These are phyloP conservation scores for Penicillium sp. DNA, from an alignment of 2,329 filamentous ascomycete genomes.

Conservation along the genomic window DNA sequence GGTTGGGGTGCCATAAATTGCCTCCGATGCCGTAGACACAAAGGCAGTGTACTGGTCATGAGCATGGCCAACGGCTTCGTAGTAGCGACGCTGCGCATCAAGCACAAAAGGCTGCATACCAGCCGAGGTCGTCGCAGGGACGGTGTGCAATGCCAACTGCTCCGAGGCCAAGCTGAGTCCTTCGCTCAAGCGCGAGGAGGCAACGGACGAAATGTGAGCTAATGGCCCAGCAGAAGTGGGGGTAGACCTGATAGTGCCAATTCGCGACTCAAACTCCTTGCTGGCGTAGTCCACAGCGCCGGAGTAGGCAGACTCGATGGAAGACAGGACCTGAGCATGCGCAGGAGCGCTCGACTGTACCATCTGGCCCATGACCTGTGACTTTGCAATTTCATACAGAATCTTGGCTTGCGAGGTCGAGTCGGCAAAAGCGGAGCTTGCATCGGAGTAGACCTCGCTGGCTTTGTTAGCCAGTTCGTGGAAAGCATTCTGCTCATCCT, in stretches of 20 bases:
- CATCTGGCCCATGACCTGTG: constrained; percentile 69
- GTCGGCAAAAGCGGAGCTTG: constrained; percentile 48
- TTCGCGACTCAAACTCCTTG: constrained; percentile 17
- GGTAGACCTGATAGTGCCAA: constrained; percentile 51
- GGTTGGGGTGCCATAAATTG: constrained; percentile 66
- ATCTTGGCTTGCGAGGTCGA: constrained; percentile 68
- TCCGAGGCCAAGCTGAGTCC: constrained; percentile 71
- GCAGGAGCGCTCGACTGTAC: constrained; percentile 61
- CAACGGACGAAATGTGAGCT: constrained; percentile 65
- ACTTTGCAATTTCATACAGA: constrained; percentile 69
- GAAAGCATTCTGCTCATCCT: constrained; percentile 48
- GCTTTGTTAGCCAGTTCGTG: constrained; percentile 55
- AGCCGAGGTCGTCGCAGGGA: constrained; percentile 64
- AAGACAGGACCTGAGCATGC: constrained; percentile 42
- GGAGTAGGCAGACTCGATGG: constrained; percentile 28
- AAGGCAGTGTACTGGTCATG: constrained; percentile 80
- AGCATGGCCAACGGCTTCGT: constrained; percentile 74
- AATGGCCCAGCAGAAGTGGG: constrained; percentile 52
- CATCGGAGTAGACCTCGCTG: constrained; percentile 55
- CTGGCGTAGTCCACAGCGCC: constrained; percentile 26
- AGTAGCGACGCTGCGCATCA: constrained; percentile 69
- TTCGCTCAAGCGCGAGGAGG: constrained; percentile 68
- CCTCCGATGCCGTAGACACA: constrained; percentile 69
- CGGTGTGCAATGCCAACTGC: constrained; percentile 68
- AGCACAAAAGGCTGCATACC: constrained; percentile 58